Conservation (phyloP, 805 yeast genomes). For the Naumovozyma castellii region DNA sequence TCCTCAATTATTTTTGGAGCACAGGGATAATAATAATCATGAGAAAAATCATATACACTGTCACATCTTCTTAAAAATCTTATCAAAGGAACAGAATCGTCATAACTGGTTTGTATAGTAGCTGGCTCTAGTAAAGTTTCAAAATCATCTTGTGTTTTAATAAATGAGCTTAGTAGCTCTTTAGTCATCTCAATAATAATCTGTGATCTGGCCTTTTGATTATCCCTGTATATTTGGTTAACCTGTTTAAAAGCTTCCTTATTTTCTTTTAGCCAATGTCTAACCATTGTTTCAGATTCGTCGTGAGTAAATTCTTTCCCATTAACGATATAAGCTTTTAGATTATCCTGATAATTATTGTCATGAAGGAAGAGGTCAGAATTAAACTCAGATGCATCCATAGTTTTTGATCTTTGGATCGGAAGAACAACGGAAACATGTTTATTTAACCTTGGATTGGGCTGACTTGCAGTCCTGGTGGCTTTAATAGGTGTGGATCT, state of each 20-base stretch:
- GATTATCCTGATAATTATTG: not conserved
- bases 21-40: slow-evolving; percentile 50
- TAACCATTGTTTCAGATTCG: slow-evolving; percentile 13
- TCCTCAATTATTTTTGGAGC: slow-evolving; percentile 36
- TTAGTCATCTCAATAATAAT: slow-evolving; percentile 40
- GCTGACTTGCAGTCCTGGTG: slow-evolving; percentile 1
- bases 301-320: slow-evolving; percentile 14
- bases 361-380: not conserved
- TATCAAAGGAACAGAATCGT: slow-evolving; percentile 35
- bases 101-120: slow-evolving; percentile 14
- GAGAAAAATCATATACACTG: slow-evolving; percentile 39
- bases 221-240: slow-evolving; percentile 35
- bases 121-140: slow-evolving; percentile 17
- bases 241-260: slow-evolving; percentile 23
- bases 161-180: slow-evolving; percentile 23
- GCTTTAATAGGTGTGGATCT: not conserved
- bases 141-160: slow-evolving; percentile 18
- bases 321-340: slow-evolving; percentile 17
- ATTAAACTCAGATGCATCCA: not conserved
- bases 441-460: not conserved
- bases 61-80: slow-evolving; percentile 43
- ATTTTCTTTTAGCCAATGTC: slow-evolving; percentile 1
- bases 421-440: slow-evolving; percentile 1
- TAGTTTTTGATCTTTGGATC: slow-evolving; percentile 3
- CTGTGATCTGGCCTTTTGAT: slow-evolving; percentile 42